Evolutionary conservation across 768 basidiomycete species (phyloP), one percentile per base, ranked within the genome.

Genomic region (Roridomyces roridus): DNA sequence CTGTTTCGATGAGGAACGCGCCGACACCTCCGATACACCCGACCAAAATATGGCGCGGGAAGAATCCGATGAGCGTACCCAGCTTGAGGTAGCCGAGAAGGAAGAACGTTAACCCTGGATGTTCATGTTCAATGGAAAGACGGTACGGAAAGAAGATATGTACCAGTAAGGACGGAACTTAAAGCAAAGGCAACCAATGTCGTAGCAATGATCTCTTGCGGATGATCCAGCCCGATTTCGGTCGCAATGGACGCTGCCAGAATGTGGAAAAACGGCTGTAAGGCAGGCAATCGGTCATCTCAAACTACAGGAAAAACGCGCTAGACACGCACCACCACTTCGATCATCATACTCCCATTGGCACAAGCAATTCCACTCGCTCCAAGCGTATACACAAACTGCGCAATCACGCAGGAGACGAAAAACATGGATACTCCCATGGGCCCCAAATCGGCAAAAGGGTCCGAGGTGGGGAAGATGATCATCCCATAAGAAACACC

Each of bases 21-120:
- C 96, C 96, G 28, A 98, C 93, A n/a, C 96, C 96, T 10, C 96
- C 96, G 36, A 98, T 98, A 65, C 90, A 91, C 84, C 96, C 96
- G n/a, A 99, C 92, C 25, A 98, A 83, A 67, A 98, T 97, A 67
- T 97, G 95, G 14, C 96, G 81, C 17, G 96, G 96, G 74, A 98
- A 98, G 75, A 98, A 98, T 1, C 95, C 95, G 31, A 97, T 88
- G 9, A 98, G 73, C 6, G 85, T 80, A 3, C 96, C 96, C 12
- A 98, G 80, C 41, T 85, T 86, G 62, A 96, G 85, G 15, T 82
- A 84, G 14, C 95, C 95, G 18, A 98, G 82, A n/a, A 91, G 72
- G 72, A 96, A 87, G 72, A 97, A 97, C 0, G 91, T 80, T 18
- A 95, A 69, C 18, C 89, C 89, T 88, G 63, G 31, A 47, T 20